phyloP scores from a whole-genome alignment of 495 filamentous ascomycete genomes.

The Podospora conica region DNA sequence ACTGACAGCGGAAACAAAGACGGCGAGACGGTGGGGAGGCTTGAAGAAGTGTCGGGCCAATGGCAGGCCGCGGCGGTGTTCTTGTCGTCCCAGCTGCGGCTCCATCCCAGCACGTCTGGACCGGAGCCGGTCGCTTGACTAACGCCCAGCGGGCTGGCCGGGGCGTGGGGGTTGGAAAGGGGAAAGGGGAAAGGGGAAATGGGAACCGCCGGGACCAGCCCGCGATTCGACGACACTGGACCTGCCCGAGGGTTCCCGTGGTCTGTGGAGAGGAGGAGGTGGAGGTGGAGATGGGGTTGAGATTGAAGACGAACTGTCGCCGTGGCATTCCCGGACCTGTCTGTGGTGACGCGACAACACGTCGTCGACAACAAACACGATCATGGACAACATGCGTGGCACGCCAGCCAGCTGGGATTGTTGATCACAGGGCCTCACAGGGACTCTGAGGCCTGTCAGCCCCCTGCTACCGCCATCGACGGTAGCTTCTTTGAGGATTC shows the following conservation, averaged over 20 bases:
- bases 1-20: neutral
- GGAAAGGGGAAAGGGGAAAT: neutral
- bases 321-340: too few relatives aligned
- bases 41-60: neutral
- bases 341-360: neutral
- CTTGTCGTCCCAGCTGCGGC: slow-evolving; percentile 1
- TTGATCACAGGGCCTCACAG: neutral
- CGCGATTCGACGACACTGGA: neutral
- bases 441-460: too few relatives aligned
- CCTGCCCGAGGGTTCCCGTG: neutral
- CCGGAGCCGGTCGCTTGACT: neutral
- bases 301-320: too few relatives aligned
- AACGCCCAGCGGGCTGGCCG: slow-evolving; percentile 1
- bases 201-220: neutral
- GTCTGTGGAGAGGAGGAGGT: neutral
- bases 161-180: slow-evolving; percentile 2
- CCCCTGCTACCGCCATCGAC: neutral
- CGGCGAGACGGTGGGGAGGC: neutral
- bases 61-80: neutral
- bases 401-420: too few relatives aligned
- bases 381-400: too few relatives aligned
- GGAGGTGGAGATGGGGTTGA: too few relatives aligned
- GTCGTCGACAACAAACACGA: too few relatives aligned
- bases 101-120: neutral
- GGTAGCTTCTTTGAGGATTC: neutral